Conservation (phyloP, 768 basidiomycete species). For the Podaxis sp. region DNA sequence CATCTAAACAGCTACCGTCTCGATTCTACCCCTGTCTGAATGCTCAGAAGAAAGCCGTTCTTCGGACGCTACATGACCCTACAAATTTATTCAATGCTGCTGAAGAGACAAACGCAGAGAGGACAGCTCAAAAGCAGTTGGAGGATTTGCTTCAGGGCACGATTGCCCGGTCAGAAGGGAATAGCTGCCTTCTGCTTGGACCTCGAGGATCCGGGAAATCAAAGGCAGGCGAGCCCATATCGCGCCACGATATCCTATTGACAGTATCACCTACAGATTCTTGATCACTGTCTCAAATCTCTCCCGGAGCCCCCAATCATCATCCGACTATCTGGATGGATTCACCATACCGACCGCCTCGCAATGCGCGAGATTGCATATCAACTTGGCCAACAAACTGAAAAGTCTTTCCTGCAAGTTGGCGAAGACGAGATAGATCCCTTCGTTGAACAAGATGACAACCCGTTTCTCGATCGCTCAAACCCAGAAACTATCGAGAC, state of each 20-base stretch:
- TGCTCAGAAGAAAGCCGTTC: constrained; percentile 57
- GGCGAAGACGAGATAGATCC: constrained; percentile 25
- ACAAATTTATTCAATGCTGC: constrained; percentile 18
- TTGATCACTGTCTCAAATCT: constrained; percentile 54
- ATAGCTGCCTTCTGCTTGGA: constrained; percentile 88
- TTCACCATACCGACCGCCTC: constrained; percentile 81
- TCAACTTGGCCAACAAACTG: constrained; percentile 79
- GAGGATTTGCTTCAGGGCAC: constrained; percentile 70
- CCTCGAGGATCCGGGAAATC: constrained; percentile 88
- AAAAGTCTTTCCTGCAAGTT: constrained; percentile 47
- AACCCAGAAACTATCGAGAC: constrained; percentile 18
- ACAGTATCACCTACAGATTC: constrained; percentile 41
- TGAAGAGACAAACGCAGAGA: constrained; percentile 38
- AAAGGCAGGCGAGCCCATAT: constrained; percentile 43
- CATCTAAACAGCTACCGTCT: constrained; percentile 30
- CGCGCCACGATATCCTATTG: neutral
- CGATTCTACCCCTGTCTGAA: constrained; percentile 47
- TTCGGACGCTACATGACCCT: constrained; percentile 42
- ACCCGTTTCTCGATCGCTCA: constrained; percentile 47
- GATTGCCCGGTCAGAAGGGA: constrained; percentile 81
- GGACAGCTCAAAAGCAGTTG: constrained; percentile 60
- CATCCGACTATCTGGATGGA: constrained; percentile 81
- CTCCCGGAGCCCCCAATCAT: constrained; percentile 59
- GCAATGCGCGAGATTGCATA: constrained; percentile 92
- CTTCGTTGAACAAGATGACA: constrained; percentile 38